Conservation (phyloP, 441 rosid genomes). For the Macaranga tanarius region DNA sequence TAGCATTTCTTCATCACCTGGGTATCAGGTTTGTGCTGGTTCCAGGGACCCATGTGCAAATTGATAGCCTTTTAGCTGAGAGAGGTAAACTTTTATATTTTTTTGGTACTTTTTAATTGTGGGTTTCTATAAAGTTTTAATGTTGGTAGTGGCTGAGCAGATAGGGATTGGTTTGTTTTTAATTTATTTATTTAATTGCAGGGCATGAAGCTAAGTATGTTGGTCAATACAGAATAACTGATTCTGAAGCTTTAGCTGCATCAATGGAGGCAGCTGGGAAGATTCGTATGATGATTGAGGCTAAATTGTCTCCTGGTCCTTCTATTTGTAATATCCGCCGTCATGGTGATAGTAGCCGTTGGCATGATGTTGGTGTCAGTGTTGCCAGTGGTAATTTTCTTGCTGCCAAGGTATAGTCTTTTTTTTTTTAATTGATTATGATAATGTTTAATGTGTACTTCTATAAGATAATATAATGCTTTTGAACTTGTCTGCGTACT, state of each 20-base stretch:
- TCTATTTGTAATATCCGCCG: slow-evolving; percentile 75
- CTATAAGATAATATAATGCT: neutral
- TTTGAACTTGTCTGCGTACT: too few relatives aligned
- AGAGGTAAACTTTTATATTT: slow-evolving; percentile 46
- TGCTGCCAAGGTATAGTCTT: slow-evolving; percentile 73
- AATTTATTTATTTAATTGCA: slow-evolving; percentile 28
- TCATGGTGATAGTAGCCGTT: slow-evolving; percentile 85
- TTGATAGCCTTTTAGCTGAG: slow-evolving; percentile 74
- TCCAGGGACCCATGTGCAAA: slow-evolving; percentile 87
- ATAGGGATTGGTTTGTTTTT: too few relatives aligned
- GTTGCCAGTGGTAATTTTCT: slow-evolving; percentile 97
- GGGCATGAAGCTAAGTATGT: slow-evolving; percentile 65
- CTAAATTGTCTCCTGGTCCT: slow-evolving; percentile 94
- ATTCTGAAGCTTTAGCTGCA: slow-evolving; percentile 71
- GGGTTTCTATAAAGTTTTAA: too few relatives aligned
- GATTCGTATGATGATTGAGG: slow-evolving; percentile 78
- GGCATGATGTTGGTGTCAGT: slow-evolving; percentile 89
- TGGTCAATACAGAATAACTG: slow-evolving; percentile 82
- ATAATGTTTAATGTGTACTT: neutral
- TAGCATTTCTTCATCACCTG: slow-evolving; percentile 88
- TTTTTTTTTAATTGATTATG: neutral
- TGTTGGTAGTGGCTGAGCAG: too few relatives aligned
- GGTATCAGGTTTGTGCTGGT: slow-evolving; percentile 85
- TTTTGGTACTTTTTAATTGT: too few relatives aligned
- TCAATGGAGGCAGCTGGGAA: slow-evolving; percentile 93